phyloP scores from a whole-genome alignment of 1,139 yeast species.

The Martiniozyma asiatica region DNA sequence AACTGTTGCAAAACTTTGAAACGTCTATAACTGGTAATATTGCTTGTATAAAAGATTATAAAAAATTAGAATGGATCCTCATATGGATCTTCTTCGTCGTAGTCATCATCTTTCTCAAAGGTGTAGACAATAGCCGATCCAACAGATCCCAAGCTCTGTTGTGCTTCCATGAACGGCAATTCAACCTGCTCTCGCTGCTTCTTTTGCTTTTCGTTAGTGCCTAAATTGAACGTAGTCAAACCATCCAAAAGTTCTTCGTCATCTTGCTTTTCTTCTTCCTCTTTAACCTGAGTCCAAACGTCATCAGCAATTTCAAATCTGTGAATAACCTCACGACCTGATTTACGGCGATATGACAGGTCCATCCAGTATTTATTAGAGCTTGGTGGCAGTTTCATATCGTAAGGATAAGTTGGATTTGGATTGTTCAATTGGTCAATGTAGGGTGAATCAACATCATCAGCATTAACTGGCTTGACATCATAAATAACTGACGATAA shows the following conservation, averaged over 20 bases:
- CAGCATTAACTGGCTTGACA: conserved; percentile 31
- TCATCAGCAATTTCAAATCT: conserved; percentile 43
- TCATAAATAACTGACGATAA: conserved; percentile 66
- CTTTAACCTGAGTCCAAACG: conserved; percentile 31
- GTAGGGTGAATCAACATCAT: too few relatives aligned
- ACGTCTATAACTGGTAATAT: too few relatives aligned
- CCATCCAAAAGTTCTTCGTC: conserved; percentile 42
- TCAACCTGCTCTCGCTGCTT: conserved; percentile 76
- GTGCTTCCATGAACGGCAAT: conserved; percentile 83
- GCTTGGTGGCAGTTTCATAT: too few relatives aligned
- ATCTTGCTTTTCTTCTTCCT: conserved; percentile 23
- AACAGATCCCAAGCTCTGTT: conserved; percentile 55
- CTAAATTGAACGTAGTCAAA: conserved; percentile 77
- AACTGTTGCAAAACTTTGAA: too few relatives aligned
- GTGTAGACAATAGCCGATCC: conserved; percentile 88
- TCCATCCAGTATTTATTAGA: conserved; percentile 30
- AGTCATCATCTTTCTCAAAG: conserved; percentile 66
- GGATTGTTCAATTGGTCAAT: too few relatives aligned
- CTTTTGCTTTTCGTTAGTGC: conserved; percentile 64
- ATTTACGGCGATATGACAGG: conserved; percentile 62
- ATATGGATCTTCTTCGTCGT: conserved; percentile 94
- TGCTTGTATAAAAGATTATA: too few relatives aligned
- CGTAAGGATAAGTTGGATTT: too few relatives aligned
- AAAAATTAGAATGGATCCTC: conserved; percentile 60
- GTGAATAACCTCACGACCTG: conserved; percentile 66